phyloP scores from a whole-genome alignment of 2,329 filamentous ascomycete genomes.

The Paramyrothecium sp. region DNA sequence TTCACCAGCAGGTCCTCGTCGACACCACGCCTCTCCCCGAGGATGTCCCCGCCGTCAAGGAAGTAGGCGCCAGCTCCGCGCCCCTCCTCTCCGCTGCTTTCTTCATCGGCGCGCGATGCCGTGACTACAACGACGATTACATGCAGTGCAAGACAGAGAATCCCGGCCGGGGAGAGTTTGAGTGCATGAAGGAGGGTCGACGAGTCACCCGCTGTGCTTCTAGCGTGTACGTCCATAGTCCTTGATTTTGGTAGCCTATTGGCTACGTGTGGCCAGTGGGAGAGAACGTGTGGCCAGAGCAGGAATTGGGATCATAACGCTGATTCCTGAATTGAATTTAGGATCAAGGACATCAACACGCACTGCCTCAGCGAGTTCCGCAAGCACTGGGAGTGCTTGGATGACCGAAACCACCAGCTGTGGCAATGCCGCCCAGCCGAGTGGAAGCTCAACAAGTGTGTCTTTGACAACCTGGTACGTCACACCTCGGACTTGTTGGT shows the following conservation, averaged over 20 bases:
- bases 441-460: conserved; percentile 90
- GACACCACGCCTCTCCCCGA: conserved; percentile 95
- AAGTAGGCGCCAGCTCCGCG: conserved; percentile 90
- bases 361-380: conserved; percentile 90
- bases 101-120: conserved; percentile 96
- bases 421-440: conserved; percentile 92
- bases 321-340: conserved; percentile 31
- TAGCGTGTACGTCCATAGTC: conserved; percentile 73
- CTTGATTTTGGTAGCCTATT: neutral
- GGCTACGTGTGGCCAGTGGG: neutral
- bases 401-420: conserved; percentile 96
- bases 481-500: neutral
- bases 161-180: conserved; percentile 84
- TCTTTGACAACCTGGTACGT: conserved; percentile 91
- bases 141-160: conserved; percentile 99
- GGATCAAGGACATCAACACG: conserved; percentile 93
- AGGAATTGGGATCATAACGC: neutral
- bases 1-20: conserved; percentile 90
- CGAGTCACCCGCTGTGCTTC: conserved; percentile 95
- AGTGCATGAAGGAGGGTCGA: conserved; percentile 94
- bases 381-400: conserved; percentile 91
- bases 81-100: conserved; percentile 88
- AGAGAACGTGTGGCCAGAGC: neutral
- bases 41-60: conserved; percentile 86
- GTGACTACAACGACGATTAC: conserved; percentile 95